Percentiles rank a stretch among this genome's conserved stretches.
Conservation (phyloP, 805 yeast species). For the Pichia phayaonensis region DNA sequence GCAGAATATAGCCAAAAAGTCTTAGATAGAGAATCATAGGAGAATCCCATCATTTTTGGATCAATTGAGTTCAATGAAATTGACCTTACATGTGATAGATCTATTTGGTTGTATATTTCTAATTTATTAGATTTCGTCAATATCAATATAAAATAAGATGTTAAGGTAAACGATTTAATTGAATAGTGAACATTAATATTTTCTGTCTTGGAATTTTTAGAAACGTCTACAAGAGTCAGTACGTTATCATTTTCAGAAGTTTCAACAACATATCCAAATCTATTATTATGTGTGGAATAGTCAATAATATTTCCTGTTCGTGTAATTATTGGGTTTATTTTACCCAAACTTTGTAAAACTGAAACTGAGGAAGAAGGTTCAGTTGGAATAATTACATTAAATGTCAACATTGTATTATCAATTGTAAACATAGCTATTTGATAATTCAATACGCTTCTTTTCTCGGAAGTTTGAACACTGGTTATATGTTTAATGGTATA, state of each 20-base stretch:
- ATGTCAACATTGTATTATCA: constrained; percentile 13
- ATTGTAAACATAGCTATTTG: constrained; percentile 9
- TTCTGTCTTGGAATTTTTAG: background rate
- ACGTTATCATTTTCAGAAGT: constrained; percentile 10
- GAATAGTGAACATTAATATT: background rate
- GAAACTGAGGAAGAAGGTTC: constrained; percentile 6
- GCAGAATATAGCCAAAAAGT: constrained; percentile 77
- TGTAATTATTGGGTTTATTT: constrained; percentile 16
- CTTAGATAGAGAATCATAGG: constrained; percentile 39
- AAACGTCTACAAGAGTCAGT: background rate
- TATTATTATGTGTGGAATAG: constrained; percentile 1
- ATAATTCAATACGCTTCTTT: constrained; percentile 3
- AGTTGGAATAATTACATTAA: constrained; percentile 10
- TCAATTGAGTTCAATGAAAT: constrained; percentile 22
- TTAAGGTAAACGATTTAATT: constrained; percentile 35
- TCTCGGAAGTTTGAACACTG: background rate
- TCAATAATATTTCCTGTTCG: background rate
- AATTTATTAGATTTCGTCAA: constrained; percentile 36
- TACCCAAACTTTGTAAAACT: constrained; percentile 12
- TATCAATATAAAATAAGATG: constrained; percentile 48
- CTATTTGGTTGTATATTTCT: constrained; percentile 42
- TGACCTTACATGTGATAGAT: constrained; percentile 37
- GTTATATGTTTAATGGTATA: constrained; percentile 11
- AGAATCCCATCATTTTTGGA: constrained; percentile 37
- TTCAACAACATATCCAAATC: constrained; percentile 1